Evolutionary conservation across 2,329 filamentous ascomycete species (phyloP).

Genomic region (Beauveria rudraprayagi): DNA sequence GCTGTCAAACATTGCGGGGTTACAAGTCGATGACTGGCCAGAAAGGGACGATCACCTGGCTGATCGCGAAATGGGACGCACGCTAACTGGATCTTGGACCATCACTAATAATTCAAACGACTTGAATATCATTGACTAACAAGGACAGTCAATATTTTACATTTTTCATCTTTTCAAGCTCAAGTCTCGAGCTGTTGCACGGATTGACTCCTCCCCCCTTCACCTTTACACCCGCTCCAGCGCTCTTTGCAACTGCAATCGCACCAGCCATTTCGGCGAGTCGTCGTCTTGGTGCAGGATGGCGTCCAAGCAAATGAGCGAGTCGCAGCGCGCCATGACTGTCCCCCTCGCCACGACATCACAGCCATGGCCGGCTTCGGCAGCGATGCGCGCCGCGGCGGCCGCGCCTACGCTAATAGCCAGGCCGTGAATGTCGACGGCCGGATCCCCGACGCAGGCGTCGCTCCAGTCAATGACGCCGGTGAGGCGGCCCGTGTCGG

Average conservation of each 20-base stretch:
- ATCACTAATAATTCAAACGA: not conserved
- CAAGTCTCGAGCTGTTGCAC: no score
- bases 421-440: not conserved
- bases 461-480: conserved; percentile 12
- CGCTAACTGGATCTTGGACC: not conserved
- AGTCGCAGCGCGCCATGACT: not conserved
- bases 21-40: not conserved
- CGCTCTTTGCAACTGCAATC: not conserved
- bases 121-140: not conserved
- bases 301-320: not conserved
- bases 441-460: conserved; percentile 1
- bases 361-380: not conserved
- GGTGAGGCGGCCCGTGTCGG: not conserved
- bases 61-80: not conserved
- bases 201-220: no score
- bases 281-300: conserved; percentile 1
- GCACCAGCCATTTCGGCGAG: conserved; percentile 7
- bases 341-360: not conserved
- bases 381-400: not conserved
- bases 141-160: not conserved
- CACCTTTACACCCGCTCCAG: not conserved
- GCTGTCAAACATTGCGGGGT: conserved; percentile 1
- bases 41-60: not conserved
- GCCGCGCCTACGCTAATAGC: conserved; percentile 7
- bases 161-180: not conserved